Base-by-base conservation (phyloP, 2,329 filamentous ascomycete genomes). In the Cordyceps tenuipes region DNA sequence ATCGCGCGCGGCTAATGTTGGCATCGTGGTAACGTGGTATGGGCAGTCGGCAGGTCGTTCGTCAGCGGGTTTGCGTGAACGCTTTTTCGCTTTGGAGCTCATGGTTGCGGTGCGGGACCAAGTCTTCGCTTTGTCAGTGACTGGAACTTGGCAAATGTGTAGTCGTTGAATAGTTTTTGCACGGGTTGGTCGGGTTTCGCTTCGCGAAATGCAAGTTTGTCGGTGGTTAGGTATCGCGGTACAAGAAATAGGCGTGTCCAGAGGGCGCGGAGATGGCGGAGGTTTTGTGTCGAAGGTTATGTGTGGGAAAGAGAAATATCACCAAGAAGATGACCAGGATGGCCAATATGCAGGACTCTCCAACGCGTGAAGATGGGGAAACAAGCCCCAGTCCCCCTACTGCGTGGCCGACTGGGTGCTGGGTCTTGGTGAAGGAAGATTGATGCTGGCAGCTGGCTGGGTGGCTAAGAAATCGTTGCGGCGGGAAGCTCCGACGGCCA, bases 41-140 rank as follows among this genome's bases (percentile, higher is more conserved):
- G 80, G 81, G 63, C 81, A 84, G 64, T 84, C 81, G 67, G 82
- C 82, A 64, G 79, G 76, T 64, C 74, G 77, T 65, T 82, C 80
- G 62, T 80, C 76, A 60, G 71, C 66, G 57, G 79, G 74, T 58
- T 75, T 69, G 66, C 79, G 78, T 62, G 79, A 77, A 65, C 82
- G 78, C 72, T 84, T 84, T 65, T 77, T 75, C 63, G 77, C 65
- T 64, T 68, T 72, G 60, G 66, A 62, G 56, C 64, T 68, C 68
- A 67, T 69, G 34, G 49, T 46, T 60, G 64, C n/a, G 8, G 19
- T 46, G 43, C 19, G 7, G 19, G 21, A 15, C 31, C 21, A 12
- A 36, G 34, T 12, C 10, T 23, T 36, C 13, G 9, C 31, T 52
- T 2, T 39, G 19, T 31, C 6, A 21, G 5, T 6, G 15, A 10